Base-by-base conservation (phyloP, 164 flowering plant genomes). In the Piper betle region DNA sequence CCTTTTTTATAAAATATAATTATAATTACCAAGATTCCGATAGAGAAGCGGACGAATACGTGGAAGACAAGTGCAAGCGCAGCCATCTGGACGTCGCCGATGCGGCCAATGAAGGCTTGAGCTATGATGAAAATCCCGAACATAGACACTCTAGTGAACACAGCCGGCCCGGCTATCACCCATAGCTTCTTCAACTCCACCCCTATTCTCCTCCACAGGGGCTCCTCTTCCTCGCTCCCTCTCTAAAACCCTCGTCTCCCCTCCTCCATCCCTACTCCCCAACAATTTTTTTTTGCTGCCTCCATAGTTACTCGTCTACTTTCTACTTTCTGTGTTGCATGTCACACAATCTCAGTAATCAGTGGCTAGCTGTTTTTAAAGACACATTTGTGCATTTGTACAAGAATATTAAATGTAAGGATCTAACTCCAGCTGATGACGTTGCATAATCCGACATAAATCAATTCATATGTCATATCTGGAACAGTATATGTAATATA, bases 81-180 rank as follows among this genome's bases (percentile, higher is more conserved):
- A 54, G 85, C 84, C 7, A 83, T 76, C 25, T 81, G 72, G 0
- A 68, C 69, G 2, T 82, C 18, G 12, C 85, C 81, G 33, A 81
- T 69, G 57, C 81, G 88, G 1, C 86, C 88, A n/a, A 80, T 59
- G 57, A 81, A 81, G 2, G 84, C 84, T 59, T 78, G 85, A 52
- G 66, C 77, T 53, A 81, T 70, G 1, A 83, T 68, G 1, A 66
- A 39, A 8, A 79, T 69, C 0, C 82, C 82, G 33, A 75, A 79
- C 2, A 80, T 67, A 0, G 88, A 73, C 39, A 77, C 72, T 57
- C 85, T 72, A 2, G 81, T 79, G 67, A 81, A 79, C 4, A 80
- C 80, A 2, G 84, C 84, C 6, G 88, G 86, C 7, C 73, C 85
- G 0, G 82, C 81, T 6, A 84, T 83, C 1, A 73, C 25, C 84